Conservation (phyloP, 2,329 filamentous ascomycete species). For the Pseudofabraea citricarpa region DNA sequence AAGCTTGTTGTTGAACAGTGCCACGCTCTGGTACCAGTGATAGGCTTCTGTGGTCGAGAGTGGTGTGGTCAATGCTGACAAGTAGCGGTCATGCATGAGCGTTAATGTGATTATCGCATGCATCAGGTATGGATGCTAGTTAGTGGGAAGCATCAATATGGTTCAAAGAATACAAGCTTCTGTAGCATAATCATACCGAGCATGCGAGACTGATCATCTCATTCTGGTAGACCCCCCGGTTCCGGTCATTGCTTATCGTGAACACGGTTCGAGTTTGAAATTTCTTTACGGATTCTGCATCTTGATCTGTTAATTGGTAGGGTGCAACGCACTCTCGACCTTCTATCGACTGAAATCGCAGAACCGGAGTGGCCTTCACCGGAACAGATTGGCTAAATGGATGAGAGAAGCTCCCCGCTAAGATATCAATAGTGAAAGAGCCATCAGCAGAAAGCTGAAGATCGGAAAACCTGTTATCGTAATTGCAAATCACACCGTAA, state of each 20-base stretch:
- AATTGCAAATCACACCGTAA: too few relatives aligned
- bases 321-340: too few relatives aligned
- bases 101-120: constrained; percentile 49
- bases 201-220: constrained; percentile 34
- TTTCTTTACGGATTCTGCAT: too few relatives aligned
- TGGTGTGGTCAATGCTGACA: constrained; percentile 18
- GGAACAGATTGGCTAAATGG: too few relatives aligned
- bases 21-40: constrained; percentile 43
- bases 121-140: constrained; percentile 34
- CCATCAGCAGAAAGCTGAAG: too few relatives aligned
- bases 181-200: constrained; percentile 29
- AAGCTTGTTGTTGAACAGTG: constrained; percentile 42
- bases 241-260: too few relatives aligned
- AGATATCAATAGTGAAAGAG: too few relatives aligned
- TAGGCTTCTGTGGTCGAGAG: constrained; percentile 31
- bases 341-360: too few relatives aligned
- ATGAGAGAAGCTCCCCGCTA: too few relatives aligned
- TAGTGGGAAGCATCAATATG: neutral
- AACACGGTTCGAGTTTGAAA: too few relatives aligned
- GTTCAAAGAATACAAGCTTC: neutral
- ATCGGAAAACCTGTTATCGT: too few relatives aligned
- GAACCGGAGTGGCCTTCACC: neutral
- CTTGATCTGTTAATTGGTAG: too few relatives aligned
- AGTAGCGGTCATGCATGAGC: constrained; percentile 46
- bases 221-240: constrained; percentile 29